Evolutionary conservation across 768 basidiomycete genomes (phyloP), one percentile per base, ranked within the genome.

Genomic region (Heimioporus sp.): DNA sequence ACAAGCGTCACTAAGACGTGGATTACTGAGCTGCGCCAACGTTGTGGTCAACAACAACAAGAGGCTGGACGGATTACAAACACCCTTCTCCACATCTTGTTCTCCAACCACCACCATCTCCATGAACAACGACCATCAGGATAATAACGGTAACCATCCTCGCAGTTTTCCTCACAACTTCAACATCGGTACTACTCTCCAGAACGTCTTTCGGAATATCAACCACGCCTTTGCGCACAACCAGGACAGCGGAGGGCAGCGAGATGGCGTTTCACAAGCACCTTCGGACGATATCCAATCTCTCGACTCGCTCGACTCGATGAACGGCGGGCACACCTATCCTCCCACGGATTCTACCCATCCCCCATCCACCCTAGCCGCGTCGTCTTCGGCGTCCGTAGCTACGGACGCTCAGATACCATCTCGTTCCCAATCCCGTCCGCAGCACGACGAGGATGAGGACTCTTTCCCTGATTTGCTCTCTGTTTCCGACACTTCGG

Each of bases 391-490:
- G 12, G 20, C 40, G 12, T 46, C 54, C n/a, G 12, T 46, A 19
- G 30, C 30, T 17, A 34, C 38, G 10, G 56, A 61, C 16, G 9
- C 46, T 11, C 52, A 49, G 9, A 55, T 59, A 28, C 48, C 56
- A 37, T 24, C 48, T 10, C 37, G 19, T 15, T 48, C 56, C 15
- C 56, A 42, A 15, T 16, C 16, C 28, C 34, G 48, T 24, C 43
- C 51, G 4, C 52, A 49, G 7, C 58, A 2, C 11, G 61, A 69
- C 24, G 69, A 72, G 32, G 70, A 70, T 36, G 68, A 71, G 28
- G 72, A 70, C 47, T 71, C 68, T 12, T 73, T 79, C 72, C 78
- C 79, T 11, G 70, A 65, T 0, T 64, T 79, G 19, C 70, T 69
- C 47, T 66, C 72, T 5, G 60, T 76, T 6, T 67, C 72, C 11